These are phyloP conservation scores for Capsella rubella DNA, from an alignment of 441 rosid species.

Conservation along the genomic window DNA sequence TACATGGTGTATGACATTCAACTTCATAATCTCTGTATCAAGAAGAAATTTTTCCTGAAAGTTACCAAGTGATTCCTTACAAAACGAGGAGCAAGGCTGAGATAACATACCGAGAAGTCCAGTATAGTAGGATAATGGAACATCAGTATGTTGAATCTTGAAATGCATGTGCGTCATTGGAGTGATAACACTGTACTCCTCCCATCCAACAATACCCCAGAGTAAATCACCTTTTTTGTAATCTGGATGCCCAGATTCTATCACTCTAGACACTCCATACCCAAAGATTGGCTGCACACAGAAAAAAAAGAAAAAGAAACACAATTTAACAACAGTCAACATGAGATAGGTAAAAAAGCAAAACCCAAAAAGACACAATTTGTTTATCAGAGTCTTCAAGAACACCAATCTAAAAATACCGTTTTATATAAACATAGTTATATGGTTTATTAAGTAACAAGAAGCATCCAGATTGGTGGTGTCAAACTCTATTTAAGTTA, in stretches of 20 bases:
- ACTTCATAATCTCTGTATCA: slow-evolving; percentile 6
- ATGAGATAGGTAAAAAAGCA: neutral
- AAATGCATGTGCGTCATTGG: slow-evolving; percentile 38
- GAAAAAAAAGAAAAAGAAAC: neutral
- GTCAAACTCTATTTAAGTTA: too few species aligned
- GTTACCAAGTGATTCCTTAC: neutral
- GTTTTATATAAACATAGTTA: neutral
- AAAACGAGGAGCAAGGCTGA: neutral
- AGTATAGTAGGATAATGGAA: slow-evolving; percentile 64
- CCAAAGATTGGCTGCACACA: slow-evolving; percentile 55
- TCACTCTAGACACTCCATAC: slow-evolving; percentile 58
- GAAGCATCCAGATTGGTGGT: slow-evolving; percentile 4
- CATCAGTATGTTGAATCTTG: slow-evolving; percentile 56
- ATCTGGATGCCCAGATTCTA: slow-evolving; percentile 58
- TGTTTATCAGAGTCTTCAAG: neutral
- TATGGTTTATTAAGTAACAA: neutral
- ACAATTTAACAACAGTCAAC: neutral
- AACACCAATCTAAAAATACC: slow-evolving; percentile 11
- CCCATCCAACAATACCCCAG: slow-evolving; percentile 72
- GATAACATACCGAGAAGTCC: slow-evolving; percentile 61
- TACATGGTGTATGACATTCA: neutral
- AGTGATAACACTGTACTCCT: slow-evolving; percentile 56
- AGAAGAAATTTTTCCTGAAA: neutral
- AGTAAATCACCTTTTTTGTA: slow-evolving; percentile 58
- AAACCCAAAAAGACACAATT: neutral